These are phyloP conservation scores for Rhynchosporium secalis DNA, from an alignment of 2,329 filamentous ascomycete genomes.

Conservation along the genomic window DNA sequence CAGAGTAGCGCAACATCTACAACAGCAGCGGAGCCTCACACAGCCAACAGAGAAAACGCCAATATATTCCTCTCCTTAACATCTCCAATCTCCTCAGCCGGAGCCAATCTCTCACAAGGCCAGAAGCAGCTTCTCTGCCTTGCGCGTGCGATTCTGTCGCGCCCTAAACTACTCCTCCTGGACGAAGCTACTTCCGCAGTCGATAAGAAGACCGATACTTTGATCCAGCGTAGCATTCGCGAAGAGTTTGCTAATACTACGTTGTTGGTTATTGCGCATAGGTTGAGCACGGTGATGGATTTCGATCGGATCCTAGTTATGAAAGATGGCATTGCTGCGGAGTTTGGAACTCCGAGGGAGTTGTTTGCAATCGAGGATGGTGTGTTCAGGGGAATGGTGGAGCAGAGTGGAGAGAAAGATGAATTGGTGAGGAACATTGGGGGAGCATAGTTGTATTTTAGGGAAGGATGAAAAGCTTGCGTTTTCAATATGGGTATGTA, in stretches of 20 bases:
- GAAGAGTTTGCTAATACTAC: conserved; percentile 69
- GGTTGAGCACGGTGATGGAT: conserved; percentile 72
- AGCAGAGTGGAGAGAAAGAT: conserved; percentile 29
- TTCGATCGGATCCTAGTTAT: conserved; percentile 73
- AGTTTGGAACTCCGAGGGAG: conserved; percentile 64
- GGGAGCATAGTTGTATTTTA: neutral
- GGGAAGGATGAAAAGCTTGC: neutral
- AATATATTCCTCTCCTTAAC: conserved; percentile 47
- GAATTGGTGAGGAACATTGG: conserved; percentile 4
- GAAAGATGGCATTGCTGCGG: conserved; percentile 63
- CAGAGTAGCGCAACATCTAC: conserved; percentile 14
- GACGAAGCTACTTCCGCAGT: conserved; percentile 85
- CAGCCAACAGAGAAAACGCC: conserved; percentile 19
- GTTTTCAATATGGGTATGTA: neutral
- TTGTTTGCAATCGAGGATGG: conserved; percentile 42
- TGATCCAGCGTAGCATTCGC: conserved; percentile 73
- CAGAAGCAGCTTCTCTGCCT: conserved; percentile 93
- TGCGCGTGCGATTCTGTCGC: conserved; percentile 80
- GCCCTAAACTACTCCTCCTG: conserved; percentile 86
- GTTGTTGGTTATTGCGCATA: conserved; percentile 71
- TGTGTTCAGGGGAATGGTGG: conserved; percentile 31
- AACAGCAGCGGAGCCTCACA: conserved; percentile 12
- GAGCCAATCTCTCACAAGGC: conserved; percentile 59
- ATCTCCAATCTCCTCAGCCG: conserved; percentile 67
- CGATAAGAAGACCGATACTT: conserved; percentile 69